These are phyloP conservation scores for Henningerozyma blattae DNA, from an alignment of 805 yeast genomes.

Conservation along the genomic window DNA sequence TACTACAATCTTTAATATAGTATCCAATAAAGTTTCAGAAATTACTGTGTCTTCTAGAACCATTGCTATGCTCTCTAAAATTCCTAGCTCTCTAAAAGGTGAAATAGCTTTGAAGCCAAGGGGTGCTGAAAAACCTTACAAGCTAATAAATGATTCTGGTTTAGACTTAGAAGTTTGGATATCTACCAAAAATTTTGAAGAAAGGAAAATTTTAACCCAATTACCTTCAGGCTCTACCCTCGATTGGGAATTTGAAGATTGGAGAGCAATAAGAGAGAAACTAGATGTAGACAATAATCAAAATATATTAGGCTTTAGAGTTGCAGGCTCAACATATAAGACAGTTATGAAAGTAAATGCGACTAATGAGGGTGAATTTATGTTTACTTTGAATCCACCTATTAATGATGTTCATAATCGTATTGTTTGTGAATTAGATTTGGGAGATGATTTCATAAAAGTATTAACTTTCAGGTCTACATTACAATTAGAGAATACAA, in stretches of 20 bases:
- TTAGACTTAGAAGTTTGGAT: constrained; percentile 72
- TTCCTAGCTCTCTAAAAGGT: constrained; percentile 44
- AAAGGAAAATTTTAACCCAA: constrained; percentile 16
- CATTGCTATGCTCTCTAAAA: constrained; percentile 62
- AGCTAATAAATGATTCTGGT: constrained; percentile 77
- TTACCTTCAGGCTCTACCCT: constrained; percentile 38
- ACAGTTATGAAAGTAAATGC: constrained; percentile 48
- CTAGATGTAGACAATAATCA: constrained; percentile 51
- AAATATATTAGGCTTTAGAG: constrained; percentile 51
- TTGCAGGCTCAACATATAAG: constrained; percentile 45
- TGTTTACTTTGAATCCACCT: constrained; percentile 56
- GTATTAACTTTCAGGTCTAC: constrained; percentile 70
- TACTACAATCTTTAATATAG: constrained; percentile 49
- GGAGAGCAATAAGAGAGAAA: constrained; percentile 77
- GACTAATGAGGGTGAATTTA: constrained; percentile 71
- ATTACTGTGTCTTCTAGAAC: constrained; percentile 73
- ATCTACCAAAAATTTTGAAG: constrained; percentile 31
- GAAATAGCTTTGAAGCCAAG: constrained; percentile 48
- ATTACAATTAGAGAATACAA: constrained; percentile 51
- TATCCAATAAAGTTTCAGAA: constrained; percentile 69
- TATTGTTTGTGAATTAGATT: constrained; percentile 54
- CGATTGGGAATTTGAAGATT: constrained; percentile 92
- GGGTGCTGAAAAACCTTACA: constrained; percentile 74
- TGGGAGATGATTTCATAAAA: constrained; percentile 71
- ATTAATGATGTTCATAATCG: constrained; percentile 56